These are phyloP conservation scores for Cucurbita maxima DNA, from an alignment of 306 rosid genomes.

Conservation along the genomic window DNA sequence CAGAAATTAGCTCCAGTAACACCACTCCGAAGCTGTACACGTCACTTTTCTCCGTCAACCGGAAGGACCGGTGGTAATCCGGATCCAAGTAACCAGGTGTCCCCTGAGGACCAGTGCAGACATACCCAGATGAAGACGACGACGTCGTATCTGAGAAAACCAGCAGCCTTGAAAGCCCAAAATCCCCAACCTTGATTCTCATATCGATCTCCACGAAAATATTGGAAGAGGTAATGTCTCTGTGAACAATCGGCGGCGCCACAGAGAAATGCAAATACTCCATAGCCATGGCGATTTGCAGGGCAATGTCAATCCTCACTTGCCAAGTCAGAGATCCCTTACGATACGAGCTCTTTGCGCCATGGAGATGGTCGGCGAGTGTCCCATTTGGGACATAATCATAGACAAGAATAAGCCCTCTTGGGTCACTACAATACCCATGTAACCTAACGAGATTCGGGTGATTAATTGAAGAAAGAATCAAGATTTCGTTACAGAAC, in stretches of 20 bases:
- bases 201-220: conserved; percentile 75
- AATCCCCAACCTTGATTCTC: conserved; percentile 86
- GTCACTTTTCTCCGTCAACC: conserved; percentile 89
- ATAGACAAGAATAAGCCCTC: conserved; percentile 65
- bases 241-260: conserved; percentile 67
- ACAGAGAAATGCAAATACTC: conserved; percentile 85
- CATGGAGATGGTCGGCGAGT: conserved; percentile 75
- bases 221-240: conserved; percentile 77
- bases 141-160: conserved; percentile 42
- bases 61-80: conserved; percentile 77
- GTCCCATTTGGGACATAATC: conserved; percentile 88
- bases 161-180: conserved; percentile 73
- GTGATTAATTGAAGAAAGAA: conserved; percentile 70
- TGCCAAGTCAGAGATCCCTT: conserved; percentile 51
- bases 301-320: conserved; percentile 55
- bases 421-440: conserved; percentile 85
- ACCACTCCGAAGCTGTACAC: conserved; percentile 94
- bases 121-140: conserved; percentile 33
- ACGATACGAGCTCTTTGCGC: conserved; percentile 21
- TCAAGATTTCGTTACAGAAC: conserved; percentile 86
- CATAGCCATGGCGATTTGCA: conserved; percentile 78
- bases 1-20: conserved; percentile 56
- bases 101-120: conserved; percentile 95
- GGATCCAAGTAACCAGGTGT: conserved; percentile 96
- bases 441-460: conserved; percentile 84